Base-by-base conservation (phyloP, 805 yeast genomes). In the Ogataea nakhonphanomensis region DNA sequence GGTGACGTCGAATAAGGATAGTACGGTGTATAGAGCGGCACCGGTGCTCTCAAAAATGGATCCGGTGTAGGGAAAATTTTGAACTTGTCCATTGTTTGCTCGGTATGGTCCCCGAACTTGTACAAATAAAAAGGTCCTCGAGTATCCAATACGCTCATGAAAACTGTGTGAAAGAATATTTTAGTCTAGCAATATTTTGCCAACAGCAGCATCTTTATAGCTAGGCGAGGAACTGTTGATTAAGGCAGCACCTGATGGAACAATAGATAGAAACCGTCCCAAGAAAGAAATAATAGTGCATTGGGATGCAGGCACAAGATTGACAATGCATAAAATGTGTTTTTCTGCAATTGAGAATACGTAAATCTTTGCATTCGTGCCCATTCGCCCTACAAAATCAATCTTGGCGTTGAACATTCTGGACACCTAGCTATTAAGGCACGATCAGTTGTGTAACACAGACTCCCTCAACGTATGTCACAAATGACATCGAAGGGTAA, bases 31-130 rank as follows among this genome's bases (percentile, higher is more conserved):
- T 38, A 28, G 32, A 22, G 23, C 5, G 36, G 15, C 15, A 25
- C 27, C 11, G 37, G 37, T 20, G 37, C n/a, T 9, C 22, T 24
- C 8, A 33, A 8, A 11, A 20, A 21, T 8, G 37, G 31, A 12
- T 34, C 37, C 15, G 55, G 54, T n/a, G 50, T 49, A 12, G 57
- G 55, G 24, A 51, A 53, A 25, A 53, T 50, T 35, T 53, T 53
- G 39, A 44, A 51, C 20, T 49, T 47, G 25, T 53, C 54, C 39
- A 44, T 36, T 12, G 30, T 33, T 22, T 46, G 38, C 30, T 51
- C 53, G 6, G 50, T 44, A 1, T 49, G 43, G 38, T 50, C 50
- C 21, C 42, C 39, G 25, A 53, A 48, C 42, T 51, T 51, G 46
- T 53, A 53, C 13, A 53, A 41, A 25, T 51, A 53, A 36, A 53